These are phyloP conservation scores for Arxiozyma heterogenica DNA, from an alignment of 1,139 yeast genomes.

Conservation along the genomic window DNA sequence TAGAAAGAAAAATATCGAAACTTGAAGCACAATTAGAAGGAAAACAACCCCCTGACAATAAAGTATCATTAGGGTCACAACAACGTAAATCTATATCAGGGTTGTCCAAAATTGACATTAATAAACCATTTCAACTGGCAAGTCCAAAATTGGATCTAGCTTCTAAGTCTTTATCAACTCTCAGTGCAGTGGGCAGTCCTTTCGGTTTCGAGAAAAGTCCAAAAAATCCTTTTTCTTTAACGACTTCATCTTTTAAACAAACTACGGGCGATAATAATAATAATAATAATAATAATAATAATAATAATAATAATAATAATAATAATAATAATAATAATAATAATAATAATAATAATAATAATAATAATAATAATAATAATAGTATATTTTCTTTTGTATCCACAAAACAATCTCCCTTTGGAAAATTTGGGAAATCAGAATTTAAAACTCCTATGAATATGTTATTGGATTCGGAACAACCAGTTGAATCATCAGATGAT, in stretches of 20 bases:
- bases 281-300: too few relatives aligned
- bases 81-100: not conserved
- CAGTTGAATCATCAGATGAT: not conserved
- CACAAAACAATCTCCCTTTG: not conserved
- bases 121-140: not conserved
- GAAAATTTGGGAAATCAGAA: not conserved
- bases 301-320: too few relatives aligned
- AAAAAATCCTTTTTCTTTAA: too few relatives aligned
- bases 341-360: too few relatives aligned
- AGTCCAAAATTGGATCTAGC: not conserved
- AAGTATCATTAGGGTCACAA: not conserved
- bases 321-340: too few relatives aligned
- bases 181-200: not conserved
- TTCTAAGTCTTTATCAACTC: not conserved
- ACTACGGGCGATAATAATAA: not conserved
- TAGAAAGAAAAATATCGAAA: slow-evolving; percentile 25
- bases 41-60: not conserved
- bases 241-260: not conserved
- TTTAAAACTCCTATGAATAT: not conserved
- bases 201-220: not conserved
- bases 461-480: not conserved
- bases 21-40: slow-evolving; percentile 17
- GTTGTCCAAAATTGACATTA: slow-evolving; percentile 1
- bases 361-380: too few relatives aligned
- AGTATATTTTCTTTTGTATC: not conserved